phyloP scores from a whole-genome alignment of 2,329 filamentous ascomycete genomes.

The Fusarium miscanthi region DNA sequence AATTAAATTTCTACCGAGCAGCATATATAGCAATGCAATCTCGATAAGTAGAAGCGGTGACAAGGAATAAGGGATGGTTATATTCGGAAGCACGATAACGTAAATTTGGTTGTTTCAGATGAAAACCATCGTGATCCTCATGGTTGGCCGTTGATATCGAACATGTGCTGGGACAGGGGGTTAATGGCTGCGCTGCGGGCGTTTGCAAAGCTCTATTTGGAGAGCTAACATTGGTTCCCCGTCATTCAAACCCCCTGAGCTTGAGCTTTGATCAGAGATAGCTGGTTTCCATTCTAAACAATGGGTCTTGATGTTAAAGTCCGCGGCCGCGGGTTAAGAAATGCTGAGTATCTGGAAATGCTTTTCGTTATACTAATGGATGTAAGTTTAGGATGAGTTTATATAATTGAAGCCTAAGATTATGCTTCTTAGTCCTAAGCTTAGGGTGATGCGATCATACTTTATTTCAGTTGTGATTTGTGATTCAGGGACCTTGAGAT shows the following conservation, averaged over 20 bases:
- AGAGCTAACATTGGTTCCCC: constrained; percentile 31
- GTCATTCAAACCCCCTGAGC: constrained; percentile 12
- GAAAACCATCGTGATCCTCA: neutral
- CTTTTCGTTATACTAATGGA: neutral
- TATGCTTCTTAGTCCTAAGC: neutral
- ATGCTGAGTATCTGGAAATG: neutral
- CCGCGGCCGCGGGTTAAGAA: neutral
- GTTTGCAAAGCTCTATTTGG: constrained; percentile 33
- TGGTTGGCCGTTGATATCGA: constrained; percentile 9
- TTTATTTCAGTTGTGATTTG: neutral
- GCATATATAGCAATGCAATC: neutral
- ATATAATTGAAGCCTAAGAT: neutral
- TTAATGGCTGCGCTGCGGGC: constrained; percentile 35
- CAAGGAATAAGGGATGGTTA: constrained; percentile 2
- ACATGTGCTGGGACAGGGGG: constrained; percentile 11
- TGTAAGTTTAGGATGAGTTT: neutral
- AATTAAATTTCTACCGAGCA: neutral
- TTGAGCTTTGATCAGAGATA: constrained; percentile 18
- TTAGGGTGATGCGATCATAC: neutral
- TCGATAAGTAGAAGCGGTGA: neutral
- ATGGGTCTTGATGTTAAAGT: neutral
- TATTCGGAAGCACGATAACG: neutral
- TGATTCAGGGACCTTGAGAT: neutral
- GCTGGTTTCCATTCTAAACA: neutral
- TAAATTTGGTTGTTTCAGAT: constrained; percentile 31